Percentiles rank a stretch among this genome's conserved stretches.
Evolutionary conservation across 257 asterid species (phyloP).

Genomic region (Marsdenia floribunda): DNA sequence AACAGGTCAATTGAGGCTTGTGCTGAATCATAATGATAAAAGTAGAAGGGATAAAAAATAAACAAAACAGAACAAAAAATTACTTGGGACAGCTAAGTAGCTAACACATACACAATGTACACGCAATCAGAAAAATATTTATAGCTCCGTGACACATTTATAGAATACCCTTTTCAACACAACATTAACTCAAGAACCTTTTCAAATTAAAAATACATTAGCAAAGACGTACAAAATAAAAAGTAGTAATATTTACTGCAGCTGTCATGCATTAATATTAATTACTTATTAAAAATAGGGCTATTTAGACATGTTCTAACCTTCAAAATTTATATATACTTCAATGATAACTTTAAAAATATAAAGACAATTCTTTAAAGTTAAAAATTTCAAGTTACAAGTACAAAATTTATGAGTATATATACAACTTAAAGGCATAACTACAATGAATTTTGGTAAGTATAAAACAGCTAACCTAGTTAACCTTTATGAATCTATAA

Average conservation of each 20-base stretch:
- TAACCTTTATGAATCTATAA: background rate
- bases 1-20: background rate
- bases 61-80: background rate
- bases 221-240: background rate
- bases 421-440: too few relatives aligned
- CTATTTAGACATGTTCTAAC: background rate
- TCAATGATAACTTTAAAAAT: too few relatives aligned
- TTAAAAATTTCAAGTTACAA: background rate
- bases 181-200: background rate
- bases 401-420: too few relatives aligned
- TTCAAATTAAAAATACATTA: background rate
- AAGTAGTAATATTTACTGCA: background rate
- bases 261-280: background rate
- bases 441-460: too few relatives aligned
- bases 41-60: background rate
- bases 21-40: background rate
- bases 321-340: too few relatives aligned
- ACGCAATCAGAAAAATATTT: background rate
- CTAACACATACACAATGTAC: background rate
- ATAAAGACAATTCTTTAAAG: background rate
- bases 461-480: too few relatives aligned
- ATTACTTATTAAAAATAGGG: background rate
- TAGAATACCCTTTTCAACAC: background rate
- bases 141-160: background rate
- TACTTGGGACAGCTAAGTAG: background rate